Evolutionary conservation across 805 yeast species (phyloP).

Genomic region (Starmerella powellii): DNA sequence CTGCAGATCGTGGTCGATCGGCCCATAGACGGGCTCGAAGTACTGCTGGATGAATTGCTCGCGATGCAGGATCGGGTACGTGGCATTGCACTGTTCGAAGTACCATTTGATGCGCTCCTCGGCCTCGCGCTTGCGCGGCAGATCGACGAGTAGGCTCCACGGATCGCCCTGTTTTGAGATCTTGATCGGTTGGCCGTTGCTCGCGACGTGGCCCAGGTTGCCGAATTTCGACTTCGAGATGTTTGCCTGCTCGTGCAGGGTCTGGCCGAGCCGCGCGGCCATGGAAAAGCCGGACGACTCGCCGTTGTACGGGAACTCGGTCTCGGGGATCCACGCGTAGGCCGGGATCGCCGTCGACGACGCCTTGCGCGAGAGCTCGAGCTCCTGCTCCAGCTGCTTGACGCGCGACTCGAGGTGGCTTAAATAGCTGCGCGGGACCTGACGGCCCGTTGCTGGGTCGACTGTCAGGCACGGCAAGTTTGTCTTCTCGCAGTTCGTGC

Average conservation of each 20-base stretch:
- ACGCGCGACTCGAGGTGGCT: slow-evolving; percentile 58
- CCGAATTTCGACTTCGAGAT: background rate
- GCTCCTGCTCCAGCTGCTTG: slow-evolving; percentile 40
- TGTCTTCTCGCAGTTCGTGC: slow-evolving; percentile 51
- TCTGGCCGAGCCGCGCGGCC: slow-evolving; percentile 1
- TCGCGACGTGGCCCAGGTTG: background rate
- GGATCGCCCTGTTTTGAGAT: background rate
- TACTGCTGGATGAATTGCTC: slow-evolving; percentile 55
- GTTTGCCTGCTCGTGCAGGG: background rate
- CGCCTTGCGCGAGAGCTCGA: slow-evolving; percentile 33
- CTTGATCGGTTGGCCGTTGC: background rate
- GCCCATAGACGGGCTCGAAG: slow-evolving; percentile 74
- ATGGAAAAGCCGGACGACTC: slow-evolving; percentile 4
- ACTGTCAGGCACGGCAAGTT: slow-evolving; percentile 66
- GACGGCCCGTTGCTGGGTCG: slow-evolving; percentile 82
- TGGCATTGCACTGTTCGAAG: slow-evolving; percentile 73
- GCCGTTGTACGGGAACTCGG: slow-evolving; percentile 3
- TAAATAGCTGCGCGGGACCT: slow-evolving; percentile 63
- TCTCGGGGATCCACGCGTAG: slow-evolving; percentile 6
- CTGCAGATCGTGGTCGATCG: slow-evolving; percentile 39
- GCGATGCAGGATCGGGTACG: slow-evolving; percentile 71
- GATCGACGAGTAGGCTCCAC: slow-evolving; percentile 13
- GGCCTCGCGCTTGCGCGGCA: slow-evolving; percentile 65
- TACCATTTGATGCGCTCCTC: slow-evolving; percentile 49
- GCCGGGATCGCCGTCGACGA: slow-evolving; percentile 15